These are phyloP conservation scores for Phytophthora palmivora DNA, from an alignment of 352 stramenopile species.

Conservation along the genomic window DNA sequence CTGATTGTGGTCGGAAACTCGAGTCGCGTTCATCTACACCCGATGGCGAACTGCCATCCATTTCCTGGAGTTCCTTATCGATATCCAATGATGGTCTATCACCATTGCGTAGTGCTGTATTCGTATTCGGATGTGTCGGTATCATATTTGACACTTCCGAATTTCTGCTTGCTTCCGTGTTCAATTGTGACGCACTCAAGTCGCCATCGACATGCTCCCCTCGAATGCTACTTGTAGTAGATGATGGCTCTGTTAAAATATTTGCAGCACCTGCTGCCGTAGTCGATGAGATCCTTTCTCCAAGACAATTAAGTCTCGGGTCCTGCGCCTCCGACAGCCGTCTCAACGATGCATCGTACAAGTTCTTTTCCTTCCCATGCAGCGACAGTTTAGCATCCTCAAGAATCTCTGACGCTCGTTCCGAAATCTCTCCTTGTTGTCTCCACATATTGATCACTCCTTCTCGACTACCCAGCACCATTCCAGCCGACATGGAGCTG, in stretches of 20 bases:
- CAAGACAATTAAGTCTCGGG: conserved; percentile 67
- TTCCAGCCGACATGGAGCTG: conserved; percentile 23
- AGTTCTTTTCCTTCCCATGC: conserved; percentile 85
- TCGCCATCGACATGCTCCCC: conserved; percentile 16
- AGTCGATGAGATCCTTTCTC: conserved; percentile 58
- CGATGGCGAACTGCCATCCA: conserved; percentile 26
- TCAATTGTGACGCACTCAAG: conserved; percentile 12
- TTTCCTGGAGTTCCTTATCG: conserved; percentile 24
- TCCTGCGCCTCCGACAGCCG: conserved; percentile 76
- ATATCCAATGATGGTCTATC: conserved; percentile 36
- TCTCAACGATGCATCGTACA: conserved; percentile 69
- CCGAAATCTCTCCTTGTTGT: conserved; percentile 82
- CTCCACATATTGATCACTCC: conserved; percentile 85
- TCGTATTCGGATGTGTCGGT: conserved; percentile 13
- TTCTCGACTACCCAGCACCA: conserved; percentile 55
- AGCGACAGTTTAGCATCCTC: conserved; percentile 82
- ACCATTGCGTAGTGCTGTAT: conserved; percentile 15
- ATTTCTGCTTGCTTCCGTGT: conserved; percentile 4
- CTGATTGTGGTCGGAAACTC: conserved; percentile 64
- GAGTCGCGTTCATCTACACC: conserved; percentile 42
- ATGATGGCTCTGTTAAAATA: conserved; percentile 25
- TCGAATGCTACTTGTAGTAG: conserved; percentile 45
- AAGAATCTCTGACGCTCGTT: conserved; percentile 81
- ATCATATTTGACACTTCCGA: conserved; percentile 2
- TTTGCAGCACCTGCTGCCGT: conserved; percentile 19